Conservation (phyloP, 495 filamentous ascomycete species). For the Penicillium daleae region DNA sequence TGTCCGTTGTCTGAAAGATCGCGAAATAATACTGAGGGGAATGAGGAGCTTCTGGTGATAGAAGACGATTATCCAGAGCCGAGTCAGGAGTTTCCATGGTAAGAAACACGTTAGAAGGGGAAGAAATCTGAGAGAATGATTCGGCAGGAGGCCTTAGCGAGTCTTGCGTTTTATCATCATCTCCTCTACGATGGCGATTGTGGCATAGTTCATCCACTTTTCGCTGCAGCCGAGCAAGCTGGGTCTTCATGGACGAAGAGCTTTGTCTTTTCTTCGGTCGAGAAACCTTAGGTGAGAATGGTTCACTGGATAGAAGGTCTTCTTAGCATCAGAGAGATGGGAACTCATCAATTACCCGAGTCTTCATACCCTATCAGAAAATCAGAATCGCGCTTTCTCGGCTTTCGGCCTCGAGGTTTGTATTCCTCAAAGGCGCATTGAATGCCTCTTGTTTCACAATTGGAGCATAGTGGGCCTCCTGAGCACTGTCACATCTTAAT, state of each 20-base stretch:
- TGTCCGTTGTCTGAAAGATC: not conserved
- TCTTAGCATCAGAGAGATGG: not conserved
- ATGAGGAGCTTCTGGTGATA: not conserved
- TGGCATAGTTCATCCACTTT: not conserved
- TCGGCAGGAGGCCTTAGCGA: not conserved
- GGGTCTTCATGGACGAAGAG: not conserved
- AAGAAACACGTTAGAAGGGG: not conserved
- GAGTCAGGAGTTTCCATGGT: not conserved
- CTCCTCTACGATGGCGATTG: not conserved
- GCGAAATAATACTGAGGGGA: not conserved
- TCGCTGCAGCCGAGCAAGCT: not conserved
- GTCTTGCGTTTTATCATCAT: not conserved
- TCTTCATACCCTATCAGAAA: not conserved
- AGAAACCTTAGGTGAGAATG: not conserved
- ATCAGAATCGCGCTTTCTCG: not conserved
- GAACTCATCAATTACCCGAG: not conserved
- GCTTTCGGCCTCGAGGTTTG: slow-evolving; percentile 1
- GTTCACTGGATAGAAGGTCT: not conserved
- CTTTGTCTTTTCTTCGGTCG: not conserved
- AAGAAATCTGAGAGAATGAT: not conserved
- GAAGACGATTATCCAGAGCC: not conserved
- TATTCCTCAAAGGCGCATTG: slow-evolving; percentile 2
- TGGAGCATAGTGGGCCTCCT: not conserved
- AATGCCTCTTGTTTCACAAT: not conserved
- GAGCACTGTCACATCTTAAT: not conserved